A percentile compares a stretch with the other conserved stretches of the same genome.
Evolutionary conservation across 352 stramenopile genomes (phyloP).

Genomic region (Pythium insidiosum): DNA sequence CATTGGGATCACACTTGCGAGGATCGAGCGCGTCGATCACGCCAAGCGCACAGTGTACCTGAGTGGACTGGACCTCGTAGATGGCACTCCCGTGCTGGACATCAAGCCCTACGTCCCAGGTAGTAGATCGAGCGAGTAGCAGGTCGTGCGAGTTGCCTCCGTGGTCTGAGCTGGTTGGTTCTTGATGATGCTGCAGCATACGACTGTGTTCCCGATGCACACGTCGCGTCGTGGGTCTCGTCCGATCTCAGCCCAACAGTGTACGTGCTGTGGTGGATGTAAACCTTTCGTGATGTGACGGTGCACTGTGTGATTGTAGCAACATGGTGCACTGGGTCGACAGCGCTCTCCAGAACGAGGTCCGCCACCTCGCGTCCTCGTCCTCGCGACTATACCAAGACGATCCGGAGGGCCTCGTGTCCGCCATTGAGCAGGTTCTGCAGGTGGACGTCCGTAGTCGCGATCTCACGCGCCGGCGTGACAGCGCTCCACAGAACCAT

Average conservation of each 20-base stretch:
- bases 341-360: constrained; percentile 7
- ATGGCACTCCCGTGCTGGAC: constrained; percentile 96
- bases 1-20: constrained; percentile 89
- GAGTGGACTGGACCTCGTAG: constrained; percentile 88
- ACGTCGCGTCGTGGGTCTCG: constrained; percentile 11
- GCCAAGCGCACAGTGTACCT: constrained; percentile 59
- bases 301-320: neutral
- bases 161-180: neutral
- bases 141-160: neutral
- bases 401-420: constrained; percentile 19
- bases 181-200: constrained; percentile 4
- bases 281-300: neutral
- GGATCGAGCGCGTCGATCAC: constrained; percentile 77
- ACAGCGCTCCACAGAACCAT: too few relatives aligned
- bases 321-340: constrained; percentile 41
- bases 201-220: constrained; percentile 7
- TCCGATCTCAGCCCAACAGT: constrained; percentile 13
- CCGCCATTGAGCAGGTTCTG: constrained; percentile 57
- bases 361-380: constrained; percentile 31
- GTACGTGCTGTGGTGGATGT: neutral
- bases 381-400: constrained; percentile 37
- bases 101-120: constrained; percentile 97
- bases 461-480: constrained; percentile 50
- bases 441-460: constrained; percentile 72
- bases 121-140: constrained; percentile 8